These are phyloP conservation scores for Alternaria sp. DNA, from an alignment of 2,329 filamentous ascomycete genomes.

Conservation along the genomic window DNA sequence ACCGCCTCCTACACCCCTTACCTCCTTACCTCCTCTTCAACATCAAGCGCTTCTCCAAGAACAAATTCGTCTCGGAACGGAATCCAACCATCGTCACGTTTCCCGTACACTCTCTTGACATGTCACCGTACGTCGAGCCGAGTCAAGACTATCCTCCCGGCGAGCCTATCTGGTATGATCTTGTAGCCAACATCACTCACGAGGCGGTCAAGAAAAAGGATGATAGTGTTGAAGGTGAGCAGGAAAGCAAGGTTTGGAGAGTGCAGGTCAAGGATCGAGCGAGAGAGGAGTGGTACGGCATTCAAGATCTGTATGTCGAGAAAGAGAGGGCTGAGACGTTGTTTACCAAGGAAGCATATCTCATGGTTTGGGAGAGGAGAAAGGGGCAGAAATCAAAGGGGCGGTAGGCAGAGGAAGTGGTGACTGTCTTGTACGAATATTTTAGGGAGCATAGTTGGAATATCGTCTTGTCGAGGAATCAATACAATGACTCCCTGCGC, in stretches of 20 bases:
- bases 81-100: slow-evolving; percentile 99
- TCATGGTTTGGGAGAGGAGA: slow-evolving; percentile 95
- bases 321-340: slow-evolving; percentile 87
- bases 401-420: neutral
- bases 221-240: slow-evolving; percentile 86
- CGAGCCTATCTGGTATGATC: slow-evolving; percentile 92
- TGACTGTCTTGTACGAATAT: neutral
- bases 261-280: slow-evolving; percentile 86
- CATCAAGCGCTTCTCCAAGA: slow-evolving; percentile 95
- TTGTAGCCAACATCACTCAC: slow-evolving; percentile 93
- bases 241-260: slow-evolving; percentile 94
- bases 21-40: slow-evolving; percentile 93
- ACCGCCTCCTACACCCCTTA: slow-evolving; percentile 87
- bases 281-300: slow-evolving; percentile 87
- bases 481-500: neutral
- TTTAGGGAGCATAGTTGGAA: neutral
- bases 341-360: slow-evolving; percentile 91
- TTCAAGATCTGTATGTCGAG: slow-evolving; percentile 94
- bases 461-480: neutral
- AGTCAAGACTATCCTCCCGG: slow-evolving; percentile 75
- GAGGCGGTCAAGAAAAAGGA: slow-evolving; percentile 80
- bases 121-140: slow-evolving; percentile 90
- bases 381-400: slow-evolving; percentile 49
- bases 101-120: slow-evolving; percentile 83
- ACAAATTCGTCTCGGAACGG: slow-evolving; percentile 95